Percentiles rank a stretch among this genome's conserved stretches.
phyloP scores from a whole-genome alignment of 306 rosid species.

The Trifolium dubium region DNA sequence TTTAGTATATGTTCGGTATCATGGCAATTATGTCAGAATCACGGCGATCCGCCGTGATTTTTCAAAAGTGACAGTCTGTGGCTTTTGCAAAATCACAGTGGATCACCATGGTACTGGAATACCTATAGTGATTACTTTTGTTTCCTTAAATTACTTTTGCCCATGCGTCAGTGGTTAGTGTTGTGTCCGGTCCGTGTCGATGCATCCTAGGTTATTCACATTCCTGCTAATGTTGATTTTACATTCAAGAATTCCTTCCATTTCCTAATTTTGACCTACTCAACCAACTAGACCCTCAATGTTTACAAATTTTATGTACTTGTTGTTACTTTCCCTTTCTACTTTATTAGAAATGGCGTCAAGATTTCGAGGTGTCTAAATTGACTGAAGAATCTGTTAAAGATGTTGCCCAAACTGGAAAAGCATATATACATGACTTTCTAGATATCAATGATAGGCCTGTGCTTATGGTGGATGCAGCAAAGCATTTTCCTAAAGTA shows the following conservation, averaged over 20 bases:
- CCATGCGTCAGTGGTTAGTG: not conserved
- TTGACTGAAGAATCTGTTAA: conserved; percentile 71
- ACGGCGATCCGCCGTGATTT: too few relatives aligned
- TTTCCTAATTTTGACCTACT: not conserved
- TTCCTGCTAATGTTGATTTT: not conserved
- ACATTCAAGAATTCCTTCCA: not conserved
- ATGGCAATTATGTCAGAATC: too few relatives aligned
- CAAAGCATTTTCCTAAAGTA: conserved; percentile 83
- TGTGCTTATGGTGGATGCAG: conserved; percentile 74
- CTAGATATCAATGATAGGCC: conserved; percentile 78
- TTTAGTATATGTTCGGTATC: too few relatives aligned
- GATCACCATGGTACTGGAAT: too few relatives aligned
- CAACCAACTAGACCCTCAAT: not conserved
- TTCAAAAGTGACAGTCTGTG: too few relatives aligned
- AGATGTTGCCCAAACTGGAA: conserved; percentile 75
- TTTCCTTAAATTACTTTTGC: too few relatives aligned
- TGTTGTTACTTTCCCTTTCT: conserved; percentile 48
- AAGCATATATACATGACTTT: conserved; percentile 74
- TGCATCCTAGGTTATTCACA: not conserved
- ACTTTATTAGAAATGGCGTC: conserved; percentile 86
- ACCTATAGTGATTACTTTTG: too few relatives aligned
- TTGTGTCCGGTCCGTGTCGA: not conserved
- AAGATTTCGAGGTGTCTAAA: conserved; percentile 75
- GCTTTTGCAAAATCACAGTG: too few relatives aligned
- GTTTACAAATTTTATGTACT: conserved; percentile 10